phyloP scores from a whole-genome alignment of 257 asterid species.

The Eucommia ulmoides region DNA sequence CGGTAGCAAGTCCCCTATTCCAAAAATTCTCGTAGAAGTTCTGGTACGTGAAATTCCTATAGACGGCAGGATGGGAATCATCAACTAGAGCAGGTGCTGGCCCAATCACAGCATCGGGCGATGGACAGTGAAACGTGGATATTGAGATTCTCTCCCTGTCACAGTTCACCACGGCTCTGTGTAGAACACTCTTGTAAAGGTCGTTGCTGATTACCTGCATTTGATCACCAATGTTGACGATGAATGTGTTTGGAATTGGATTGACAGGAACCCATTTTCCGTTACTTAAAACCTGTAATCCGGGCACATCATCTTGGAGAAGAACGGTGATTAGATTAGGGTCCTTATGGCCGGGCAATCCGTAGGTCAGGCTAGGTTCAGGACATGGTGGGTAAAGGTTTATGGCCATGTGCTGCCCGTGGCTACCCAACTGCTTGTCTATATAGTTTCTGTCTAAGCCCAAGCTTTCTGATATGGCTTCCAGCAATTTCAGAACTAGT shows the following conservation, averaged over 20 bases:
- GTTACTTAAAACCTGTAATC: constrained; percentile 73
- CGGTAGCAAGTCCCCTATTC: neutral
- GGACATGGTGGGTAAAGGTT: constrained; percentile 91
- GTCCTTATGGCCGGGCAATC: constrained; percentile 83
- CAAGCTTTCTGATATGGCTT: constrained; percentile 66
- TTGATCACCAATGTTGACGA: constrained; percentile 79
- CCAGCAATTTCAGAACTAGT: constrained; percentile 54
- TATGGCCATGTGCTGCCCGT: constrained; percentile 90
- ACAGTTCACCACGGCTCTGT: neutral
- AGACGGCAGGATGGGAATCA: neutral
- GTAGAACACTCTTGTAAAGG: neutral
- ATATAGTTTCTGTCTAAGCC: constrained; percentile 50
- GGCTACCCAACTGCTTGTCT: constrained; percentile 53
- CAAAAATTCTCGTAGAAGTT: neutral
- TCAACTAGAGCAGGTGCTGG: neutral
- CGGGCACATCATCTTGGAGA: constrained; percentile 73
- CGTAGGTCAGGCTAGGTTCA: constrained; percentile 68
- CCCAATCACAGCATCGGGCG: neutral
- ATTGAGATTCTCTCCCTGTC: neutral
- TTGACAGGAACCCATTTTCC: constrained; percentile 72
- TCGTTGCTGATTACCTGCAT: constrained; percentile 40
- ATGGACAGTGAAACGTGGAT: neutral
- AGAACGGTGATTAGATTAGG: constrained; percentile 84
- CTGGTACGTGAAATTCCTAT: neutral
- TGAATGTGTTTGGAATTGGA: constrained; percentile 68